Evolutionary conservation across 495 filamentous ascomycete species (phyloP), one percentile per base, ranked within the genome.

Genomic region (Amorphotheca resinae): DNA sequence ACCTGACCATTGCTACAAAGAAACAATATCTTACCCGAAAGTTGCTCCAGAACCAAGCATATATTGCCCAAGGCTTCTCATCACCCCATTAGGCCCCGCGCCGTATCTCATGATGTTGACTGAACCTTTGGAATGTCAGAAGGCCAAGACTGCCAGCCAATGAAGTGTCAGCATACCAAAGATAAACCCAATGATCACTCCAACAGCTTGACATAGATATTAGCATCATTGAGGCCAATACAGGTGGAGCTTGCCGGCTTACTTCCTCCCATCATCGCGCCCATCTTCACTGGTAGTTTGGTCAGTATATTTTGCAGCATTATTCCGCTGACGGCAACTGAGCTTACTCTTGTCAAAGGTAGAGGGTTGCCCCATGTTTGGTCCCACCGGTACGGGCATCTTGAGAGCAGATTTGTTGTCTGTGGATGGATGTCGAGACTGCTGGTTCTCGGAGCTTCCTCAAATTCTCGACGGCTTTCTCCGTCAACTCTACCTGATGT

Each of bases 41-140:
- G 87, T 95, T 17, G 87, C 87, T 33, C 87, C 87, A 20, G 91
- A 95, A n/a, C 85, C 89, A 22, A 87, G 58, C 91, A 98, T 98
- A 60, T 93, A 95, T 64, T 95, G 89, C 41, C 89, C 89, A 25
- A 98, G 65, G 44, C 85, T 93, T 49, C 91, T 73, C 71, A 93
- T 81, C 50, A 93, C 80, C 34, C 91, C 91, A 54, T 95, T 93
- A 3, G 87, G 80, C 9, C 91, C 91, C 16, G 87, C 83, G 23
- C 91, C 91, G 52, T 86, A 91, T 66, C 91, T 74, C 58, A 96
- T 82, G 57, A 98, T 93, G 44, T 87, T 93, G 52, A 93, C 87
- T 23, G 81, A 80, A 54, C 87, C 87, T 95, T 16, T 30, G 8
- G 53, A 11, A 25, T 6, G 18, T 40, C 42, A 58, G 66, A 18